Base-by-base conservation (phyloP, 2,329 filamentous ascomycete genomes). In the Exophiala sp. region DNA sequence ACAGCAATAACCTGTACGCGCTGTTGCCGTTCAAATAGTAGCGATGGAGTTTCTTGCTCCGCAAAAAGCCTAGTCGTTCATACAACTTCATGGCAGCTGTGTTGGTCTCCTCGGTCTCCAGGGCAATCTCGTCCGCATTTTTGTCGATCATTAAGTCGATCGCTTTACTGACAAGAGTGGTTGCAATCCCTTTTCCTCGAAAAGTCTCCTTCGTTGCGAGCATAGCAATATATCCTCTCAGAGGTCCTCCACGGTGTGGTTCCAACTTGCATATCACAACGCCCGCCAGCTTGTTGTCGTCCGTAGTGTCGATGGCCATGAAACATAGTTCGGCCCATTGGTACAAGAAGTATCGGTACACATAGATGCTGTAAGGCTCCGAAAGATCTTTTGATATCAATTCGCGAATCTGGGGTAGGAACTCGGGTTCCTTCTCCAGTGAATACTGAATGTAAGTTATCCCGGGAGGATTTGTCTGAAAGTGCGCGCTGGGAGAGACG, bases 271-370 rank as follows among this genome's bases (percentile, higher is more conserved):
- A 96, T 56, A 99, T 86, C 41, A 99, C 87, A 42, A 97, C 91
- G 53, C 94, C 94, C 55, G 96, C 82, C 52, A 99, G 82, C 48
- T 84, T 80, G 47, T 75, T 68, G 11, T 84, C 80, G 58, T 87
- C 78, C 41, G 80, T 75, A 59, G 81, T 72, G 21, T 54, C 50
- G 36, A 60, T 36, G 74, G 92, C 91, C 85, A 97, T 89, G 72
- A 90, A 97, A 72, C 94, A 99, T n/a, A 99, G 76, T 67, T 97
- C 87, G 4, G 89, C 88, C 94, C 94, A 99, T 80, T 97, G 91
- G 68, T 95, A 96, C 14, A 99, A 77, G 66, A 99, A 99, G 71
- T 99, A 99, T 32, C 94, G 85, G 72, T 97, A 99, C 54, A 99
- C 94, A 75, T 99, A 99, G 69, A 99, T 97, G 73, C 92, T 97